Evolutionary conservation across 257 asterid species (phyloP).

Genomic region (Solanum arcanum): DNA sequence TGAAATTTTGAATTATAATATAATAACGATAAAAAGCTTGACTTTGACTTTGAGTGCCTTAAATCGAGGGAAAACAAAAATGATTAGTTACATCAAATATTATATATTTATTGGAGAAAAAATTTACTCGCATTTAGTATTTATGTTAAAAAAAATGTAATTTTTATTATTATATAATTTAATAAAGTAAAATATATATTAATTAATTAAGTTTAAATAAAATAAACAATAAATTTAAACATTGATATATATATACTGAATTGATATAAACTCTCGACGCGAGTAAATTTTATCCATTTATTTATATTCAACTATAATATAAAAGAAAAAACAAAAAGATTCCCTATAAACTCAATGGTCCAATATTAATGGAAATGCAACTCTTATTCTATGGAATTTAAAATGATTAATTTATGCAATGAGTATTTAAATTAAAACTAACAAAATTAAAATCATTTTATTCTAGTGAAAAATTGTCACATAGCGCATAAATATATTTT

Average conservation of each 20-base stretch:
- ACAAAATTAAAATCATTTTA: neutral
- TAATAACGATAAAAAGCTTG: neutral
- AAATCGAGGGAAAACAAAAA: neutral
- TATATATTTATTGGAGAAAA: accelerated
- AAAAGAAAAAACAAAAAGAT: neutral
- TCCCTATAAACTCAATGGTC: neutral
- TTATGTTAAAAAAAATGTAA: too few relatives aligned
- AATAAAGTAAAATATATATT: too few relatives aligned
- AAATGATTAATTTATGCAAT: too few relatives aligned
- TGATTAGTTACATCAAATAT: neutral
- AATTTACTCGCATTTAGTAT: accelerated
- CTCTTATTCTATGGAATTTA: neutral
- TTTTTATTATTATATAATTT: too few relatives aligned
- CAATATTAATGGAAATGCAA: neutral
- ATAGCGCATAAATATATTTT: neutral
- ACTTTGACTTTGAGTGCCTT: neutral
- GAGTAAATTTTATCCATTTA: accelerated
- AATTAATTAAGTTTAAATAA: too few relatives aligned
- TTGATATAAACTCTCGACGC: too few relatives aligned
- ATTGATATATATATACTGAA: too few relatives aligned
- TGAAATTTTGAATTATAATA: neutral
- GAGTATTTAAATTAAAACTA: neutral
- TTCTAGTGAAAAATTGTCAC: neutral
- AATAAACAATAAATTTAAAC: too few relatives aligned
- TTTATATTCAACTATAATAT: too few relatives aligned